A percentile compares a stretch with the other conserved stretches of the same genome.
Evolutionary conservation across 1,284 basidiomycete genomes (phyloP).

Genomic region (Earliella scabrosa): DNA sequence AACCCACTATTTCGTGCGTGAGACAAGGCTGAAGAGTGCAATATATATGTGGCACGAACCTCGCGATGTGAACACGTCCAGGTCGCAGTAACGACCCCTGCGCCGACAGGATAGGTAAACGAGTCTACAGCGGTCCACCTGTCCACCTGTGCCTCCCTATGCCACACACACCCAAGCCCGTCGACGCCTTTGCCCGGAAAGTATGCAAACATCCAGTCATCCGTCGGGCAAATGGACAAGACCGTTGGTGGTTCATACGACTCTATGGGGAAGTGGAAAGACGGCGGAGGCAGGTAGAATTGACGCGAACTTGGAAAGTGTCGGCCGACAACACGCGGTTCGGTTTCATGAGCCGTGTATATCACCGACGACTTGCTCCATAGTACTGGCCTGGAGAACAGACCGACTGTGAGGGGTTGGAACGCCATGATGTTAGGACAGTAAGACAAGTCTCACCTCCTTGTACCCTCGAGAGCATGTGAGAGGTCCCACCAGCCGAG

Average conservation of each 20-base stretch:
- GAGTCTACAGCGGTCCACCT: conserved; percentile 64
- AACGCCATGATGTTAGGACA: no score
- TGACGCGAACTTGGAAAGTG: conserved; percentile 72
- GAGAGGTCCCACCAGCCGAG: conserved; percentile 76
- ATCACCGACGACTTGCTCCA: conserved; percentile 74
- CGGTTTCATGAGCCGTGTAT: conserved; percentile 64
- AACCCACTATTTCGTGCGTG: conserved; percentile 41
- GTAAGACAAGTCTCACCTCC: conserved; percentile 43
- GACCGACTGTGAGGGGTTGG: no score
- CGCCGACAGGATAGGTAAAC: conserved; percentile 55
- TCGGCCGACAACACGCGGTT: conserved; percentile 61
- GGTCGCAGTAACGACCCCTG: conserved; percentile 58
- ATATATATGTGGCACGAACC: conserved; percentile 41
- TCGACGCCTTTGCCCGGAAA: conserved; percentile 62
- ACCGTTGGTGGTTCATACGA: conserved; percentile 65
- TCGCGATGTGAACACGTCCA: conserved; percentile 68
- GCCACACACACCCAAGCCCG: conserved; percentile 71
- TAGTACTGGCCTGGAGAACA: conserved; percentile 66
- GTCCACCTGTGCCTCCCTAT: conserved; percentile 56
- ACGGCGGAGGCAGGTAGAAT: conserved; percentile 58
- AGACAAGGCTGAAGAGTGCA: background rate
- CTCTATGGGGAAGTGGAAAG: conserved; percentile 46
- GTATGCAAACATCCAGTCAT: conserved; percentile 74
- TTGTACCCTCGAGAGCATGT: conserved; percentile 58
- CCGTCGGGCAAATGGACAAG: conserved; percentile 60